Conservation (phyloP, 1,284 basidiomycete species). For the Apiotrichum sp. region DNA sequence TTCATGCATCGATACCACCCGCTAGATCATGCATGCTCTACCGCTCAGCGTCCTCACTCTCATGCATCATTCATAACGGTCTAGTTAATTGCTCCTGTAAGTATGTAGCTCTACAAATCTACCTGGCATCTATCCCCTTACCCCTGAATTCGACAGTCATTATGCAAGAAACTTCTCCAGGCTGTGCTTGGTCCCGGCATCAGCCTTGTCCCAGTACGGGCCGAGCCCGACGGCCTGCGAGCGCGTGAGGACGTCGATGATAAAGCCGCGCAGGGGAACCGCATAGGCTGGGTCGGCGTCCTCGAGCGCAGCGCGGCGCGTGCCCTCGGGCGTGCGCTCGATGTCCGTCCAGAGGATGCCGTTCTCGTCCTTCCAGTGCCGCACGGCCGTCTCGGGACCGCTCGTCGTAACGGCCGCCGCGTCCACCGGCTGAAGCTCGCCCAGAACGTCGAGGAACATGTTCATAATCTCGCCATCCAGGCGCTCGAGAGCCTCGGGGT, state of each 20-base stretch:
- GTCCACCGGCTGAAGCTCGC: conserved; percentile 65
- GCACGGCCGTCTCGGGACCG: conserved; percentile 28
- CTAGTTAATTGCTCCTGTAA: too few species aligned
- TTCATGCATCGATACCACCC: too few species aligned
- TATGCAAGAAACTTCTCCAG: conserved; percentile 36
- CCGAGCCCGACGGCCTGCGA: conserved; percentile 37
- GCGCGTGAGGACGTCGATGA: conserved; percentile 36
- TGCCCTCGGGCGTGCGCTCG: conserved; percentile 35
- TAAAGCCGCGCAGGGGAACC: conserved; percentile 34
- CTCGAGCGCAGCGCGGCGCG: conserved; percentile 33
- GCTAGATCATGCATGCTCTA: too few species aligned
- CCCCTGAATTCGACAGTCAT: too few species aligned
- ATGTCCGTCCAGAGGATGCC: conserved; percentile 31
- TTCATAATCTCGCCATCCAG: conserved; percentile 55
- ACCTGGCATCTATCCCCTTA: too few species aligned
- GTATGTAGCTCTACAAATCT: too few species aligned
- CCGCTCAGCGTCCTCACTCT: too few species aligned
- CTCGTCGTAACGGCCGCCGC: conserved; percentile 7
- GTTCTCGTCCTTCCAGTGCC: conserved; percentile 37
- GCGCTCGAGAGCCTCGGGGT: conserved; percentile 65
- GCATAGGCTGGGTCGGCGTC: conserved; percentile 39
- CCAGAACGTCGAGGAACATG: conserved; percentile 82
- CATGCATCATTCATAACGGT: too few species aligned
- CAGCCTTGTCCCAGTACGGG: conserved; percentile 46
- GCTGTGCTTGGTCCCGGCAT: conserved; percentile 36